Evolutionary conservation across 805 yeast genomes (phyloP), one percentile per base, ranked within the genome.

Genomic region (Spathaspora passalidarum): DNA sequence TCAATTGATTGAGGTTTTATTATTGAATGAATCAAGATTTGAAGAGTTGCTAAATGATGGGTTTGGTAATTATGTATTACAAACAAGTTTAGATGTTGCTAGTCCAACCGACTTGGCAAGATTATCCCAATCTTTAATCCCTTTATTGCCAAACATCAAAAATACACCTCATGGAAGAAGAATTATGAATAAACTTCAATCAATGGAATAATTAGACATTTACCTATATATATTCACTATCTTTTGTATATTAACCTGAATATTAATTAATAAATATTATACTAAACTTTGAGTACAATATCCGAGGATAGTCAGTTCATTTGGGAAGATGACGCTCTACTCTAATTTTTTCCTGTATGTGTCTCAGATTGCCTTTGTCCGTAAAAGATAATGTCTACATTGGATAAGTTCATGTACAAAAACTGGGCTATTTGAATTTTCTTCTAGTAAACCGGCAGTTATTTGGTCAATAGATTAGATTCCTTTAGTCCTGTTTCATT

Each of bases 141-240:
- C 97, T 10, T 78, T 86, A 47, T 73, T 92, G 56, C 82, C 86
- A 18, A 84, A 84, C 40, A 86, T 92, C 48, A 80, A 86, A 62
- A 86, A 85, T 56, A 91, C 97, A 14, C 97, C 97, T 2, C 96
- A 92, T 63, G 98, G 97, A n/a, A 79, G 96, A 62, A 80, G 97
- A 59, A 90, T 92, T 49, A 78, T 87, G 69, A 81, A 88, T 22
- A 89, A 88, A 52, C 65, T 71, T 45, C 75, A 72, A 52, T 49
- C 37, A 25, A 40, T 44, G 21, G 44, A 13, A 32, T 41, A 35
- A 32, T 17, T n/a, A 10, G n/a, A 10, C n/a, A 11, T 13, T 3
- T 29, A 25, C 29, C 9, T 13, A 5, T 3, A 10, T 29, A 29
- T 29, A 29, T 29, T 8, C 9, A 22, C 25, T 6, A 6, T 7